Percentiles rank a stretch among this genome's conserved stretches.
These are phyloP conservation scores for Scopulariopsis brevicaulis DNA, from an alignment of 2,329 filamentous ascomycete genomes.

Conservation along the genomic window DNA sequence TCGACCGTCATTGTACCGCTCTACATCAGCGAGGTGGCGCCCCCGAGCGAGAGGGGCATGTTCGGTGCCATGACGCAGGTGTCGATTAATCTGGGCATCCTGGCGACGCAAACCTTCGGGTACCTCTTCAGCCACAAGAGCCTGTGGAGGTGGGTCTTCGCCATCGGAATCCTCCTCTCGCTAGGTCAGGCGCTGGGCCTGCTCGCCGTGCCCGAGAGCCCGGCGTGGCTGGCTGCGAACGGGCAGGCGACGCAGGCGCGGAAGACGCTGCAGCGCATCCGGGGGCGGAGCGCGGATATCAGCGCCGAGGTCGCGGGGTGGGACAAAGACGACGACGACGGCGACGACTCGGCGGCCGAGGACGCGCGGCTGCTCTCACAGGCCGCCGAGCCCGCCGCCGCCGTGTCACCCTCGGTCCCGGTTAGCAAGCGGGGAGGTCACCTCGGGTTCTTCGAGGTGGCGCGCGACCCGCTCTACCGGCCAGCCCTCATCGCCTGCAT, in stretches of 20 bases:
- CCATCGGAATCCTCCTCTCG: slow-evolving; percentile 58
- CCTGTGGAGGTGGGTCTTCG: slow-evolving; percentile 78
- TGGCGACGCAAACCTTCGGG: slow-evolving; percentile 72
- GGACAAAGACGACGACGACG: slow-evolving; percentile 18
- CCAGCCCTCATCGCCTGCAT: slow-evolving; percentile 73
- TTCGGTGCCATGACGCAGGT: slow-evolving; percentile 84
- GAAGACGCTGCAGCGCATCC: slow-evolving; percentile 60
- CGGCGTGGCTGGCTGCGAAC: slow-evolving; percentile 70
- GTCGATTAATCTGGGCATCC: slow-evolving; percentile 84
- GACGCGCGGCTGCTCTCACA: slow-evolving; percentile 56
- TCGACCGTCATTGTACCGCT: slow-evolving; percentile 88
- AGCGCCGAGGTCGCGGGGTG: slow-evolving; percentile 59
- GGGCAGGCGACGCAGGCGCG: slow-evolving; percentile 50
- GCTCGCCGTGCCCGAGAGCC: slow-evolving; percentile 74
- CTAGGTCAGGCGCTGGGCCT: slow-evolving; percentile 57
- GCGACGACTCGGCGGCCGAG: slow-evolving; percentile 38
- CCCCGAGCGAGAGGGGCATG: slow-evolving; percentile 60
- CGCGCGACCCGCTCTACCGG: slow-evolving; percentile 55
- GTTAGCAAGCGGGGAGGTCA: slow-evolving; percentile 16
- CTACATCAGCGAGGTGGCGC: slow-evolving; percentile 87
- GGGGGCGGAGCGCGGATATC: slow-evolving; percentile 58
- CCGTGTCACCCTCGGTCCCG: slow-evolving; percentile 11
- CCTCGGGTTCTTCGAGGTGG: slow-evolving; percentile 52
- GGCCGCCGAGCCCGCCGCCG: slow-evolving; percentile 4
- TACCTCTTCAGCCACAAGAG: slow-evolving; percentile 74